phyloP scores from a whole-genome alignment of 352 stramenopile species.

The Phytophthora palmivora region DNA sequence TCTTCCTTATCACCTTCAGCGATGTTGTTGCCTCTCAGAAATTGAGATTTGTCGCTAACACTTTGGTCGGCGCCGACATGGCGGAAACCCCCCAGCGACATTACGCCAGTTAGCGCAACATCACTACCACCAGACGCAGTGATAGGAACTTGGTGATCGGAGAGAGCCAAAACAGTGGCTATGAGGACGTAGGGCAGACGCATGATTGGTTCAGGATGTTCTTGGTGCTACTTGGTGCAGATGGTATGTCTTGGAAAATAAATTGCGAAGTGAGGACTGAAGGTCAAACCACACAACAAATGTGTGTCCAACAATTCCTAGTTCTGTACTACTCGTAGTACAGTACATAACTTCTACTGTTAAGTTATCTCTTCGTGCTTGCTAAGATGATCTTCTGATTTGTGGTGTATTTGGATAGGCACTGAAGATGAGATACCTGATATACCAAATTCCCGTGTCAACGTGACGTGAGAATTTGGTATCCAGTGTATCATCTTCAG shows the following conservation, averaged over 20 bases:
- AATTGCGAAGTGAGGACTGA: conserved; percentile 5
- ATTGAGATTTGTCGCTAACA: not conserved
- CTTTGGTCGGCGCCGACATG: conserved; percentile 5
- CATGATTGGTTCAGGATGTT: conserved; percentile 2
- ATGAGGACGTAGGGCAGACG: no score
- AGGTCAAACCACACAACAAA: conserved; percentile 4
- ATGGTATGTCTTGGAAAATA: conserved; percentile 2
- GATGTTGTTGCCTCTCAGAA: not conserved
- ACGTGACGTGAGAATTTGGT: no score
- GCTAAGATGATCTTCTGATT: no score
- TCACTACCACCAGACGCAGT: conserved; percentile 1
- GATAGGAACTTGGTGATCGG: not conserved
- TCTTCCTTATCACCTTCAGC: not conserved
- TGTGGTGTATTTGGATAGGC: no score
- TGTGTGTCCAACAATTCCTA: conserved; percentile 2
- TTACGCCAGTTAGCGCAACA: not conserved
- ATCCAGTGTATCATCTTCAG: no score
- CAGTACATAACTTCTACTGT: no score
- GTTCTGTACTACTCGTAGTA: not conserved
- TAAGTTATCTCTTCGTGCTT: no score
- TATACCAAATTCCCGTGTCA: no score
- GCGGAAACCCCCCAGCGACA: not conserved
- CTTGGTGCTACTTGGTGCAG: not conserved
- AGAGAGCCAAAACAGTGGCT: not conserved
- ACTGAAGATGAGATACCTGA: no score